These are phyloP conservation scores for Yamadazyma atmosphaerica DNA, from an alignment of 1,139 yeast species.

Conservation along the genomic window DNA sequence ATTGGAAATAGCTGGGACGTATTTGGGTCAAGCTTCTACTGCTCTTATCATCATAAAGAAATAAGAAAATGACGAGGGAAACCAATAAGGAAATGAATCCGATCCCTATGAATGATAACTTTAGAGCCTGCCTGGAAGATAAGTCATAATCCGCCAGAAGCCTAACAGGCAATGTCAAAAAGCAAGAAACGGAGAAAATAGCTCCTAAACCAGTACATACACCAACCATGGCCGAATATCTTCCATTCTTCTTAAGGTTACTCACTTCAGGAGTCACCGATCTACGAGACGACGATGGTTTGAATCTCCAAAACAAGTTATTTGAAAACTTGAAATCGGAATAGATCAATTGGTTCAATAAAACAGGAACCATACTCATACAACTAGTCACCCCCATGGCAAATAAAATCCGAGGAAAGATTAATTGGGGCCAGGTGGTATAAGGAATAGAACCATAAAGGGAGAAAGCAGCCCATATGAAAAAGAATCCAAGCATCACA, in stretches of 20 bases:
- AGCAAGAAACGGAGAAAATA: slow-evolving; percentile 51
- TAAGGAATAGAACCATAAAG: slow-evolving; percentile 52
- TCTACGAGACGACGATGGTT: slow-evolving; percentile 4
- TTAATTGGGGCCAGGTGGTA: slow-evolving; percentile 31
- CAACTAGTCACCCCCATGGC: slow-evolving; percentile 60
- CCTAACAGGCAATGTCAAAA: slow-evolving; percentile 49
- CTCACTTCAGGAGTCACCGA: background rate
- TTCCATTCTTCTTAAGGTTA: slow-evolving; percentile 44
- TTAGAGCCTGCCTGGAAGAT: slow-evolving; percentile 41
- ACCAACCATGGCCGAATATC: slow-evolving; percentile 61
- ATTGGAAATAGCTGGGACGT: slow-evolving; percentile 24
- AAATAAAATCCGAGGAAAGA: slow-evolving; percentile 54
- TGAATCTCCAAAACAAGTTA: slow-evolving; percentile 24
- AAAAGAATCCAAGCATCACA: slow-evolving; percentile 46
- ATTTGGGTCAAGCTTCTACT: slow-evolving; percentile 1
- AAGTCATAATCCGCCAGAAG: slow-evolving; percentile 28
- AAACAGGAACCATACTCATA: slow-evolving; percentile 49
- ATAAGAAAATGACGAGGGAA: slow-evolving; percentile 38
- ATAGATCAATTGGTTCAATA: slow-evolving; percentile 54
- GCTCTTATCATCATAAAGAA: slow-evolving; percentile 39
- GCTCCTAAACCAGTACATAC: slow-evolving; percentile 70
- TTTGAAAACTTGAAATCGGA: slow-evolving; percentile 39
- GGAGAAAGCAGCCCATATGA: slow-evolving; percentile 47
- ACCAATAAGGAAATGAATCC: slow-evolving; percentile 43
- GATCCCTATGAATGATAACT: slow-evolving; percentile 49